A percentile compares a stretch with the other conserved stretches of the same genome.
Conservation (phyloP, 2,329 filamentous ascomycete species). For the Rutstroemia sp. region DNA sequence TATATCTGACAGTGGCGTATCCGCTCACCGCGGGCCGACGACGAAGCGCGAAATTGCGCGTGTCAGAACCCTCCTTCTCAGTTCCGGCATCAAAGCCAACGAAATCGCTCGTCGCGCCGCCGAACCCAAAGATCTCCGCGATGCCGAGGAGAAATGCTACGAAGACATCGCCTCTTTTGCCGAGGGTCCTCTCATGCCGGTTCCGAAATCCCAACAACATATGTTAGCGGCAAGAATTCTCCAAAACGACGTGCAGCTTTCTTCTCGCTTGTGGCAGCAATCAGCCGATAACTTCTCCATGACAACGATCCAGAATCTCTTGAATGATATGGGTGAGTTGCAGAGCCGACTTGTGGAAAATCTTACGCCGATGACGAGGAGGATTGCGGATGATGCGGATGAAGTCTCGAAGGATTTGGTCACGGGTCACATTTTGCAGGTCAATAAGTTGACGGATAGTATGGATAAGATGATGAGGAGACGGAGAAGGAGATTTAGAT, state of each 20-base stretch:
- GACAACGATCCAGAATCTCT: conserved; percentile 47
- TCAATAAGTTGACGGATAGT: conserved; percentile 73
- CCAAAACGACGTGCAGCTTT: conserved; percentile 39
- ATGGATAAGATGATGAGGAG: conserved; percentile 71
- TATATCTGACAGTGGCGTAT: conserved; percentile 38
- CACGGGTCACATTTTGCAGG: conserved; percentile 66
- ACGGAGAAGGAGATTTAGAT: conserved; percentile 60
- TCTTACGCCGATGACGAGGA: conserved; percentile 53
- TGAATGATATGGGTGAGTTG: conserved; percentile 35
- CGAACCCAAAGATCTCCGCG: conserved; percentile 22
- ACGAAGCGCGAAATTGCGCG: conserved; percentile 71
- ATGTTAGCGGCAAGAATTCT: conserved; percentile 46
- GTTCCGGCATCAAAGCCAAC: conserved; percentile 82
- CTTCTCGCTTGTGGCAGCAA: conserved; percentile 41
- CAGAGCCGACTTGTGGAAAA: conserved; percentile 33
- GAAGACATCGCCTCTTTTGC: conserved; percentile 21
- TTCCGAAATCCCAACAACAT: conserved; percentile 30
- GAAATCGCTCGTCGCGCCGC: conserved; percentile 63
- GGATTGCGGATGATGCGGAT: conserved; percentile 71
- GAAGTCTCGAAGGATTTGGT: conserved; percentile 69
- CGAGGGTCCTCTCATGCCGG: conserved; percentile 8
- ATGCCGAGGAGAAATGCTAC: conserved; percentile 14
- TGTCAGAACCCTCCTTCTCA: conserved; percentile 68
- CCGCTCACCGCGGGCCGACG: conserved; percentile 36
- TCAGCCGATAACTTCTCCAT: conserved; percentile 52